Evolutionary conservation across 495 filamentous ascomycete species (phyloP).

Genomic region (Chaetomium fimeti): DNA sequence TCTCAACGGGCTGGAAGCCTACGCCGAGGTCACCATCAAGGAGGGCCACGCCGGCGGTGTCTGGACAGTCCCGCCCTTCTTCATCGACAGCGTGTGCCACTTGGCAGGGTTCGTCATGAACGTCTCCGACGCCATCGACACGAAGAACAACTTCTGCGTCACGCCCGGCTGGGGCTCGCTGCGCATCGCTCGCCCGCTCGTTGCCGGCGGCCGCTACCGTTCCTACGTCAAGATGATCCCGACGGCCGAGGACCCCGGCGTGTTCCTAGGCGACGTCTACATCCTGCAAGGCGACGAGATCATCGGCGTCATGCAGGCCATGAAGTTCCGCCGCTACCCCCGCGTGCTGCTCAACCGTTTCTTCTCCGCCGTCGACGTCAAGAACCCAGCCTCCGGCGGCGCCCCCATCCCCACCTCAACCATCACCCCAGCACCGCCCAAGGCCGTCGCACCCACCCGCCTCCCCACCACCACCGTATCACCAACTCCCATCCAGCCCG

Average conservation of each 20-base stretch:
- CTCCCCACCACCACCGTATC: no score
- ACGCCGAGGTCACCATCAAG: constrained; percentile 41
- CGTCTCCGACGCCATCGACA: constrained; percentile 68
- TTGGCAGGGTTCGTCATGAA: constrained; percentile 79
- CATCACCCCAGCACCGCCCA: neutral
- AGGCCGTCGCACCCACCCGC: neutral
- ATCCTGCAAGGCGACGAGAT: constrained; percentile 64
- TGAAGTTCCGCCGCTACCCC: constrained; percentile 53
- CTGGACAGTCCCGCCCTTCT: constrained; percentile 58
- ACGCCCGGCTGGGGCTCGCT: constrained; percentile 78
- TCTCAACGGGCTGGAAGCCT: constrained; percentile 72
- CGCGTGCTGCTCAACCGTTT: neutral
- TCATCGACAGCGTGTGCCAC: constrained; percentile 67
- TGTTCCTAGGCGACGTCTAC: constrained; percentile 55
- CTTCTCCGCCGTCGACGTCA: constrained; percentile 3
- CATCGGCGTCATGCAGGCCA: constrained; percentile 50
- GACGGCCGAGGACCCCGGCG: neutral
- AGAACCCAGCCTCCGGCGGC: neutral
- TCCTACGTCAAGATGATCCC: constrained; percentile 61
- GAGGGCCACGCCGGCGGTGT: neutral
- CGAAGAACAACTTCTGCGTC: constrained; percentile 67
- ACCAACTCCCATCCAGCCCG: no score
- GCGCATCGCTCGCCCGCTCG: constrained; percentile 63
- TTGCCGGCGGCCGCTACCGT: constrained; percentile 61
- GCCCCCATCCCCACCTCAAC: neutral